Evolutionary conservation across 805 yeast genomes (phyloP).

Genomic region (Lipomyces orientalis): DNA sequence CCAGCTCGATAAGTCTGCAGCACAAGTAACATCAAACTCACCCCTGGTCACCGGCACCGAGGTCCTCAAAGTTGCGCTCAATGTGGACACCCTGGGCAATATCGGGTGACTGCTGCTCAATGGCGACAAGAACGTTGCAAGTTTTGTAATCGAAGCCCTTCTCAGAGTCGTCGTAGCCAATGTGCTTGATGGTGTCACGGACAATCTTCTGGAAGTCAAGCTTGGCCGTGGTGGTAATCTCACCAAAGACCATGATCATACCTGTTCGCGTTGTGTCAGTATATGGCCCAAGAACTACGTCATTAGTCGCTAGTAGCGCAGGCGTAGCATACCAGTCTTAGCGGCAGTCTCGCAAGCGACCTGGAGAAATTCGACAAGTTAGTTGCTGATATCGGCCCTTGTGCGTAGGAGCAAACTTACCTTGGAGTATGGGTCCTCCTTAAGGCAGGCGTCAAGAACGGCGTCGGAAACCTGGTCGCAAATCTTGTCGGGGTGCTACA

Average conservation of each 20-base stretch:
- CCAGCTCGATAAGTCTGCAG: neutral
- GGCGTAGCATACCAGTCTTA: conserved; percentile 77
- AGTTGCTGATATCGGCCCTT: neutral
- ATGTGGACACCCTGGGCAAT: conserved; percentile 99
- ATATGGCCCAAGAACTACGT: neutral
- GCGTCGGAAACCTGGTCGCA: conserved; percentile 99
- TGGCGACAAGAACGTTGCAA: conserved; percentile 97
- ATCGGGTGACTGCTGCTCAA: conserved; percentile 99
- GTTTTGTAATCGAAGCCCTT: conserved; percentile 99
- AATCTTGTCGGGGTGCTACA: conserved; percentile 53
- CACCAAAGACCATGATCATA: conserved; percentile 99
- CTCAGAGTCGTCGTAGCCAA: conserved; percentile 94
- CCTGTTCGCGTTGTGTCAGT: conserved; percentile 8
- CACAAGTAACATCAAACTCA: neutral
- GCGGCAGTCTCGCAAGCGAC: conserved; percentile 99
- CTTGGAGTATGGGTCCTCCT: conserved; percentile 94
- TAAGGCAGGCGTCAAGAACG: conserved; percentile 94
- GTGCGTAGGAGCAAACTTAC: conserved; percentile 8
- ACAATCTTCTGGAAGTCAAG: conserved; percentile 96
- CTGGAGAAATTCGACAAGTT: conserved; percentile 10
- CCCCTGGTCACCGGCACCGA: conserved; percentile 99
- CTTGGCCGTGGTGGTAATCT: conserved; percentile 94
- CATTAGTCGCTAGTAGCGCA: neutral
- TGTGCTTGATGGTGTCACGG: conserved; percentile 97
- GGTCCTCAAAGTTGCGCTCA: conserved; percentile 91